These are phyloP conservation scores for Saccharomycopsis amapae DNA, from an alignment of 805 yeast genomes.

Conservation along the genomic window DNA sequence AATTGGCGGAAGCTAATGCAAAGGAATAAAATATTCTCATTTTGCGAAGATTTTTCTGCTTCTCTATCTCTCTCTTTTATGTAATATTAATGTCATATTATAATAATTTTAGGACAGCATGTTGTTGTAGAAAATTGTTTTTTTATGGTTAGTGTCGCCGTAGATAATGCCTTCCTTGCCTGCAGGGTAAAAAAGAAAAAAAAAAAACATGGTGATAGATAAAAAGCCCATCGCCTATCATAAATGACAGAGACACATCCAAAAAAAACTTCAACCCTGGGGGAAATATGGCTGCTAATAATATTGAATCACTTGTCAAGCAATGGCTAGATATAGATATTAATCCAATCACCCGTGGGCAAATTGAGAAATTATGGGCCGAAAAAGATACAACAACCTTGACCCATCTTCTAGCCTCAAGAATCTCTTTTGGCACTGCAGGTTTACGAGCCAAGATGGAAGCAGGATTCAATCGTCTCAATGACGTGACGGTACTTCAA, in stretches of 20 bases:
- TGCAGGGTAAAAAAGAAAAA: background rate
- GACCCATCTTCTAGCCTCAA: conserved; percentile 27
- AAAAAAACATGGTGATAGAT: background rate
- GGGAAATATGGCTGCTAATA: background rate
- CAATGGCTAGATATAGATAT: conserved; percentile 36
- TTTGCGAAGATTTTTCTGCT: no score
- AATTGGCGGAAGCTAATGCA: conserved; percentile 30
- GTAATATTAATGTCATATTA: no score
- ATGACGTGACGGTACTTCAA: conserved; percentile 80
- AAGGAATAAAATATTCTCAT: no score
- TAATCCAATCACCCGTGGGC: conserved; percentile 11
- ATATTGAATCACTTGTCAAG: conserved; percentile 26
- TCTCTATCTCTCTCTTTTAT: no score
- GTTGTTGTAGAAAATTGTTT: no score
- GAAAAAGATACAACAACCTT: background rate
- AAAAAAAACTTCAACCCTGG: no score
- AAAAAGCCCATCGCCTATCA: background rate
- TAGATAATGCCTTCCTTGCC: no score
- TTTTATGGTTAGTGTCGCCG: no score
- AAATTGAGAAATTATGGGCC: conserved; percentile 7
- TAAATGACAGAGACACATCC: no score
- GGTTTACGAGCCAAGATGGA: conserved; percentile 85
- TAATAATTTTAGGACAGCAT: no score
- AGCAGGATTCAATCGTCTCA: conserved; percentile 86
- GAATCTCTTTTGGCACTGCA: conserved; percentile 89